phyloP scores from a whole-genome alignment of 345 rosid species.

The Citrus trifoliata region DNA sequence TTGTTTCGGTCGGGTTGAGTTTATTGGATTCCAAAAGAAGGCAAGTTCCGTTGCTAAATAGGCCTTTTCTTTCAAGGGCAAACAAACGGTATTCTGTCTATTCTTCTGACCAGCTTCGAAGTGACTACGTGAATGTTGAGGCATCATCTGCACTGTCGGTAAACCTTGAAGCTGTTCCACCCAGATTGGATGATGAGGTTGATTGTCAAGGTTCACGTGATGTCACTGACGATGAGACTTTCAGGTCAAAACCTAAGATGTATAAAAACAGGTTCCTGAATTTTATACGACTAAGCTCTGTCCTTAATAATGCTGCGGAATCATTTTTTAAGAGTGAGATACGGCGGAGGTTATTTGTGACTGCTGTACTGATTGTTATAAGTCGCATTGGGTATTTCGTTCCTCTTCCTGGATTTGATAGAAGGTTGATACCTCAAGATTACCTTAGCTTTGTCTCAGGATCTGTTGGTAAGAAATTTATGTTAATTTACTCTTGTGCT shows the following conservation, averaged over 20 bases:
- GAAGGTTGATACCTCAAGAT: slow-evolving; percentile 81
- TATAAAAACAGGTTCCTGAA: slow-evolving; percentile 75
- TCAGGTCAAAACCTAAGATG: slow-evolving; percentile 38
- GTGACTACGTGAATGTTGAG: slow-evolving; percentile 36
- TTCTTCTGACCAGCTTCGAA: slow-evolving; percentile 45
- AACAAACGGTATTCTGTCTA: slow-evolving; percentile 27
- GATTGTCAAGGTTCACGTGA: slow-evolving; percentile 19
- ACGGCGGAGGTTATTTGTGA: slow-evolving; percentile 76
- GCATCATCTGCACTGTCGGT: slow-evolving; percentile 27
- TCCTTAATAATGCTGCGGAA: slow-evolving; percentile 68
- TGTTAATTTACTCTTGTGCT: not conserved
- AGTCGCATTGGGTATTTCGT: slow-evolving; percentile 89
- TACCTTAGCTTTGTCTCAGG: slow-evolving; percentile 89
- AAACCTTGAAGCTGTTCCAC: slow-evolving; percentile 33
- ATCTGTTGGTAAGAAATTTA: slow-evolving; percentile 65
- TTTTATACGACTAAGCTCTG: slow-evolving; percentile 67
- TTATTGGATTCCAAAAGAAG: slow-evolving; percentile 21
- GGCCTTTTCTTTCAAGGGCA: slow-evolving; percentile 19
- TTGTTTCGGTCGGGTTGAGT: slow-evolving; percentile 24
- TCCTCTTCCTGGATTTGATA: slow-evolving; percentile 91
- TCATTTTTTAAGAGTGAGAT: slow-evolving; percentile 93
- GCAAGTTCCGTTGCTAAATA: slow-evolving; percentile 19
- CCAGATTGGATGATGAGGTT: slow-evolving; percentile 26
- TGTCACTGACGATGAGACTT: slow-evolving; percentile 20
- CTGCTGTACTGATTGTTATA: slow-evolving; percentile 59